Evolutionary conservation across 139 green algal genomes (phyloP), one percentile per base, ranked within the genome.

Genomic region (Chlorokybus atmophyticus): DNA sequence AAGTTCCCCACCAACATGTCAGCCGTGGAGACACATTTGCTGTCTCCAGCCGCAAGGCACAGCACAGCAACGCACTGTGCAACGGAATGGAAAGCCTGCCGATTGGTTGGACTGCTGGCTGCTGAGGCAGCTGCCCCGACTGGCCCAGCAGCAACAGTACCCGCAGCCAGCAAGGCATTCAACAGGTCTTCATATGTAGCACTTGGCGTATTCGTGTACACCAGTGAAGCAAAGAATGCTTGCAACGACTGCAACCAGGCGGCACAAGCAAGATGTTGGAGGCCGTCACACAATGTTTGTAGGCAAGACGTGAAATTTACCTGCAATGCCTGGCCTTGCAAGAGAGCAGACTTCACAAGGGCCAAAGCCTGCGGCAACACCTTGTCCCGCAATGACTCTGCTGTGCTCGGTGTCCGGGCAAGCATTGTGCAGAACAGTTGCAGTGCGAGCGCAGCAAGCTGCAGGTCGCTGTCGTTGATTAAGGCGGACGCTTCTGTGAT

Each of bases 41-140:
- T 62, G 57, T 42, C 14, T 7, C 74, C 79, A 4, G 77, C 65
- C 3, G 66, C 38, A 3, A 67, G 31, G 51, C 74, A 83, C 53
- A 94, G 78, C 25, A 75, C 75, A 1, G 86, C 86, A 21, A 82
- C 74, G 59, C 84, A 93, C 62, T 83, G 77, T 2, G 86, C 86
- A 19, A 84, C 71, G 4, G 64, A 58, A 3, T 24, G 25, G 32
- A 53, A 71, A 6, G 63, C 63, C 55, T 68, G 60, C 39, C 35
- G 35, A 14, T 44, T 10, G 35, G n/a, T n/a, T n/a, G n/a, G n/a
- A n/a, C n/a, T 44, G 38, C 14, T 44, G 38, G 14, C 35, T 21
- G 28, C 21, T 5, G 29, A 32, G 2, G 60, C 27, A 3, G 35
- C 60, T 25, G 50, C n/a, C n/a, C n/a, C n/a, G n/a, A n/a, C n/a